Evolutionary conservation across 2,329 filamentous ascomycete species (phyloP), one percentile per base, ranked within the genome.

Genomic region (Ophiostoma tasmaniense): DNA sequence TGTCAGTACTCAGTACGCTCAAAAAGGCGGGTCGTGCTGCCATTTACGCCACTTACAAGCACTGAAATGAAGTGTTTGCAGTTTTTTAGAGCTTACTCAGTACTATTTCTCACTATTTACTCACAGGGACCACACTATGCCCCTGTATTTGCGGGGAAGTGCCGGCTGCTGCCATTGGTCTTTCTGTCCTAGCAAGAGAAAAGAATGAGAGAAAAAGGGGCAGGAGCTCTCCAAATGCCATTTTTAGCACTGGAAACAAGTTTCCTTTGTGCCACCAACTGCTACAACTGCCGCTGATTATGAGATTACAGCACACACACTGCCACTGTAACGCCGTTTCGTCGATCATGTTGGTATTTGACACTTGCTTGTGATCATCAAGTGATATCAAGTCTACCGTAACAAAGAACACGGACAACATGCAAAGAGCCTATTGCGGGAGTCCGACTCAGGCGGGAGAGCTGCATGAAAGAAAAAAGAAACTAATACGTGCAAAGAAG

Each of bases 91-190:
- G 35, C 11, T 3, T 39, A 39, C 37, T 13, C 13, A 37, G 35
- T 37, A 37, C 7, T 6, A 55, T 14, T 2, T 6, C 3, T 11
- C 28, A 22, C n/a, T 55, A 28, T 25, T 55, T 25, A 10, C 20
- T n/a, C 45, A 52, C 59, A 62, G 59, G 59, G 59, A 62, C 62
- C 35, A 64, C 33, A 64, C 22, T 22, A 4, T 65, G 64, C 22
- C 64, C 64, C 64, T 66, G 42, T 52, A 55, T 35, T 69, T 70
- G 68, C 68, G 68, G 68, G 68, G 68, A 66, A 69, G 35, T 37
- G 50, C 20, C n/a, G n/a, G 45, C 42, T 4, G 42, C 22, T 35
- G 30, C 3, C 22, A 25, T 55, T 45, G 42, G 42, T 17, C 50
- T 11, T 11, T 52, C 30, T 52, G 6, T 50, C 45, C n/a, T 20